Conservation (phyloP, 306 rosid genomes). For the Nissolia schottii region DNA sequence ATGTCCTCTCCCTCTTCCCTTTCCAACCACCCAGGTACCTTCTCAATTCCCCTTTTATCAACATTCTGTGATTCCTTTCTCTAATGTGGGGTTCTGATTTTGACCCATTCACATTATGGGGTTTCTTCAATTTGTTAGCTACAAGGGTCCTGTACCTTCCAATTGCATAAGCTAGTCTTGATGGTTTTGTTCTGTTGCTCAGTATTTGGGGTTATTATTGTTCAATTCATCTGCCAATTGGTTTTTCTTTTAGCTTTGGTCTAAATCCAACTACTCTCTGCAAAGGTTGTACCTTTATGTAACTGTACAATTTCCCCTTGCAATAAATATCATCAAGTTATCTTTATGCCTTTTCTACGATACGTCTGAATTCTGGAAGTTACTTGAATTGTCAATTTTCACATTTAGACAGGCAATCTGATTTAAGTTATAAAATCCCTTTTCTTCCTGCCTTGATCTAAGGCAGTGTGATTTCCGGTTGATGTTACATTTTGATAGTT, state of each 20-base stretch:
- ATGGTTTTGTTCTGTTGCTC: neutral
- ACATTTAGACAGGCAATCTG: neutral
- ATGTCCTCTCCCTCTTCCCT: conserved; percentile 14
- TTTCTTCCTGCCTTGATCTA: neutral
- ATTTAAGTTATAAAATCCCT: neutral
- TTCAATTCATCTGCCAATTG: neutral
- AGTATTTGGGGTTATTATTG: neutral
- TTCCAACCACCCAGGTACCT: conserved; percentile 22
- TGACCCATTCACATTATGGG: neutral
- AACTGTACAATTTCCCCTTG: neutral
- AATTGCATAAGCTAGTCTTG: conserved; percentile 9
- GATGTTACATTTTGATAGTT: neutral
- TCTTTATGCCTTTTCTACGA: conserved; percentile 2
- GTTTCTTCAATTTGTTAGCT: neutral
- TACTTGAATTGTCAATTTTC: conserved; percentile 9
- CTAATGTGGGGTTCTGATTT: neutral
- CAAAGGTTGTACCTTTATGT: conserved; percentile 1
- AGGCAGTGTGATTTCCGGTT: neutral
- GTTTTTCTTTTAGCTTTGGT: too few species aligned
- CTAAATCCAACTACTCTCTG: neutral
- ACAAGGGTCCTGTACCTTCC: neutral
- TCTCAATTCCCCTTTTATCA: neutral
- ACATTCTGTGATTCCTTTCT: neutral
- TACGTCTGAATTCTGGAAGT: conserved; percentile 9
- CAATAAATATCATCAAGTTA: neutral